Percentiles rank a stretch among this genome's conserved stretches.
Evolutionary conservation across 2,329 filamentous ascomycete genomes (phyloP).

Genomic region (Aspergillus nomiae): DNA sequence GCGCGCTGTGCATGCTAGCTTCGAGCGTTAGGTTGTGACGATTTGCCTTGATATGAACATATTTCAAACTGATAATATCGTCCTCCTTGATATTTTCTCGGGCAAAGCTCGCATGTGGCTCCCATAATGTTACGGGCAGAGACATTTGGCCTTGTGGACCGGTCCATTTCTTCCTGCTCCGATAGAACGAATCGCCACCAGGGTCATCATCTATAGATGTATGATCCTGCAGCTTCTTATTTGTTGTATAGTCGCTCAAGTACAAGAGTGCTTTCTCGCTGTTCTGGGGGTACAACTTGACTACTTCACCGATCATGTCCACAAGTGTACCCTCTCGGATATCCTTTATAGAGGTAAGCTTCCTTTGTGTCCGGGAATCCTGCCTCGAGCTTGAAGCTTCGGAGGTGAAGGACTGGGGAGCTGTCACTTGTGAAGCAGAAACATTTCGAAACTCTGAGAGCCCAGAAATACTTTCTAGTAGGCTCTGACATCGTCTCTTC

Average conservation of each 20-base stretch:
- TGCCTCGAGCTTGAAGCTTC: constrained; percentile 10
- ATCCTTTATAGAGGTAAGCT: constrained; percentile 66
- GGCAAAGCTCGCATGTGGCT: constrained; percentile 65
- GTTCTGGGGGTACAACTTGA: constrained; percentile 55
- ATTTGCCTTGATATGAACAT: constrained; percentile 69
- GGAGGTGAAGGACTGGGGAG: background rate
- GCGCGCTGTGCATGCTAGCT: constrained; percentile 69
- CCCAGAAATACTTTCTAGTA: constrained; percentile 26
- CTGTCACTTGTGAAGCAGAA: background rate
- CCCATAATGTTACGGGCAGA: constrained; percentile 71
- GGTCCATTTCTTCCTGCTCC: constrained; percentile 56
- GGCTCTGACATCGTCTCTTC: constrained; percentile 27
- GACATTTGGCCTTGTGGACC: constrained; percentile 75
- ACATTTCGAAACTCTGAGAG: constrained; percentile 15
- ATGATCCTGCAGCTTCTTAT: constrained; percentile 64
- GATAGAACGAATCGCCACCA: constrained; percentile 61
- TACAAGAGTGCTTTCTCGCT: constrained; percentile 63
- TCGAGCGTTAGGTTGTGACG: constrained; percentile 62
- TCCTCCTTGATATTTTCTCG: constrained; percentile 58
- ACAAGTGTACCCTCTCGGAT: constrained; percentile 59
- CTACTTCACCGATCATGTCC: constrained; percentile 72
- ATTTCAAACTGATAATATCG: constrained; percentile 67
- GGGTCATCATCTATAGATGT: constrained; percentile 37
- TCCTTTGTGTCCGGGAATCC: constrained; percentile 11
- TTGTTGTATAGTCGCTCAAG: constrained; percentile 80